A percentile compares a stretch with the other conserved stretches of the same genome.
Evolutionary conservation across 441 rosid species (phyloP).

Genomic region (Brassica balearica): DNA sequence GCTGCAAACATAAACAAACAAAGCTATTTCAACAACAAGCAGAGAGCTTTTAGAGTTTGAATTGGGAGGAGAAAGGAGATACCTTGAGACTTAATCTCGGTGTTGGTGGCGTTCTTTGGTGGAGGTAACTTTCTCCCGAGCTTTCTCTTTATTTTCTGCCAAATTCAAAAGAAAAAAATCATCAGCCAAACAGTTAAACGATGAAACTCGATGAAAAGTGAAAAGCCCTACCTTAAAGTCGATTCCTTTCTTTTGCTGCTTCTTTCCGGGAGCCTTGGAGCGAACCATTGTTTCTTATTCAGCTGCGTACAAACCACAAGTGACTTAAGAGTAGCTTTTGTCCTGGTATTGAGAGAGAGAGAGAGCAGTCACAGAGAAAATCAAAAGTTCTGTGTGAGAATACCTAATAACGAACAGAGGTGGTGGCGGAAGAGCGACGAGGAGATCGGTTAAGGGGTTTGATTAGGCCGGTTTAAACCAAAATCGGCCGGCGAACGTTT

Average conservation of each 20-base stretch:
- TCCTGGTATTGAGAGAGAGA: not conserved
- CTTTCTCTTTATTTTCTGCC: slow-evolving; percentile 93
- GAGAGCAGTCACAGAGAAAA: not conserved
- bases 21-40: not conserved
- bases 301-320: slow-evolving; percentile 10
- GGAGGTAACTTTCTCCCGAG: slow-evolving; percentile 94
- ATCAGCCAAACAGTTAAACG: slow-evolving; percentile 2
- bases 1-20: slow-evolving; percentile 48
- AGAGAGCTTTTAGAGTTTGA: slow-evolving; percentile 12
- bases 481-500: not conserved
- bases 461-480: slow-evolving; percentile 23
- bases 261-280: slow-evolving; percentile 64
- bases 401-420: slow-evolving; percentile 30
- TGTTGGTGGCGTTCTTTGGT: slow-evolving; percentile 84
- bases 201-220: slow-evolving; percentile 4
- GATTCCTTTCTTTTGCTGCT: slow-evolving; percentile 78
- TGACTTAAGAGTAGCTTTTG: not conserved
- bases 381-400: not conserved
- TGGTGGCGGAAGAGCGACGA: slow-evolving; percentile 31
- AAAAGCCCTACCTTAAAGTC: slow-evolving; percentile 63
- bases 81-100: slow-evolving; percentile 94
- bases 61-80: slow-evolving; percentile 7
- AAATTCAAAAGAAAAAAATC: not conserved
- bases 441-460: not conserved
- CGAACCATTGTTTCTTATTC: slow-evolving; percentile 53